phyloP scores from a whole-genome alignment of 495 filamentous ascomycete species.

The Aspergillus funiculosus region DNA sequence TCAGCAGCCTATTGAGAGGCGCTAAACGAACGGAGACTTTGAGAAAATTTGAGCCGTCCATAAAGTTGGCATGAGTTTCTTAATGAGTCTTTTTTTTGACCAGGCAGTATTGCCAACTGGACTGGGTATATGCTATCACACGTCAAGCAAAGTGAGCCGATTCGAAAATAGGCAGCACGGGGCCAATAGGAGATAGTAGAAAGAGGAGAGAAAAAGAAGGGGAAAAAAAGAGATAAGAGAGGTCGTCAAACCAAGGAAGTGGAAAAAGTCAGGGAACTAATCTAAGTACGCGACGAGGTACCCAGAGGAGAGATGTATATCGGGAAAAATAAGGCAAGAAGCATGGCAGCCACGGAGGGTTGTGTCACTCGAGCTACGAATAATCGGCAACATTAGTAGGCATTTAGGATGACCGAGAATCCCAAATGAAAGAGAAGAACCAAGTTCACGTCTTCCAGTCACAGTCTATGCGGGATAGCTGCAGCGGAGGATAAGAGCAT shows the following conservation, averaged over 20 bases:
- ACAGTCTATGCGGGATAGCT: conserved; percentile 13
- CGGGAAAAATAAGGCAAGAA: conserved; percentile 19
- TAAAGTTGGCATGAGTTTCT: no score
- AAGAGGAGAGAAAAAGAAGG: conserved; percentile 1
- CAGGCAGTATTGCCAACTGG: conserved; percentile 20
- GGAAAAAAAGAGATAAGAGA: conserved; percentile 3
- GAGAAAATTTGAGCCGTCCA: no score
- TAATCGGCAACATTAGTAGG: conserved; percentile 15
- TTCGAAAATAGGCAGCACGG: background rate
- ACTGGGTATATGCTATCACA: conserved; percentile 12
- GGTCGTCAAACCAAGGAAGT: background rate
- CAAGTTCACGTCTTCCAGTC: background rate
- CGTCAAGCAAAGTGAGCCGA: conserved; percentile 11
- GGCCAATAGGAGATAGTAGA: background rate
- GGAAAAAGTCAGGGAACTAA: background rate
- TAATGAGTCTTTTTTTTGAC: no score
- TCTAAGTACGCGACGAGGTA: background rate
- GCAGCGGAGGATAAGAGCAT: conserved; percentile 18
- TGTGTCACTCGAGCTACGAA: conserved; percentile 21
- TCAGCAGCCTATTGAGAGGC: background rate
- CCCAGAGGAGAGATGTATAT: conserved; percentile 4
- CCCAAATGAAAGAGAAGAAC: background rate
- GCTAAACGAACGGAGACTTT: background rate
- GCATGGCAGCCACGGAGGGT: conserved; percentile 30
- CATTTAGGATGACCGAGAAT: conserved; percentile 1